phyloP scores from a whole-genome alignment of 495 filamentous ascomycete species.

The Aspergillus carlsbadensis region DNA sequence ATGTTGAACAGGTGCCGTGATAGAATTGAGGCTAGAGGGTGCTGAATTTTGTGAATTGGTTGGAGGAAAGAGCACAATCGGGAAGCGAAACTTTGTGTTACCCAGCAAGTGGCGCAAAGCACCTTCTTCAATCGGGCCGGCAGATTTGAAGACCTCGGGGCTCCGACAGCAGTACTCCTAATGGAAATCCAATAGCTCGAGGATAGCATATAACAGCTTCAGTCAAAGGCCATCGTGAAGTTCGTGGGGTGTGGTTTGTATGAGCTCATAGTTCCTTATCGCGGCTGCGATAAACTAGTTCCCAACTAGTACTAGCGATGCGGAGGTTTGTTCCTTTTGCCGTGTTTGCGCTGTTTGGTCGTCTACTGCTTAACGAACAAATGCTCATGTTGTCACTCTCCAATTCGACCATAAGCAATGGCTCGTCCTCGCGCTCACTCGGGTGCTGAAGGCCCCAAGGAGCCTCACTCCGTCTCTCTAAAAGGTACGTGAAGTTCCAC shows the following conservation, averaged over 20 bases:
- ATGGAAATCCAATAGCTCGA: too few relatives aligned
- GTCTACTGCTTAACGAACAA: conserved; percentile 7
- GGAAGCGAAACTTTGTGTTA: too few relatives aligned
- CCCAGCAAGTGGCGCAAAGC: too few relatives aligned
- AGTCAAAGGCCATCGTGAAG: too few relatives aligned
- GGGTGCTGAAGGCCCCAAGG: conserved; percentile 61
- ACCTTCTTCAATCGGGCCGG: too few relatives aligned
- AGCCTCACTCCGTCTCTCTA: conserved; percentile 80
- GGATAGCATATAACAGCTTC: too few relatives aligned
- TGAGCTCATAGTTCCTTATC: neutral
- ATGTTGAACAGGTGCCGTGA: too few relatives aligned
- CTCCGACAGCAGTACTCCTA: too few relatives aligned
- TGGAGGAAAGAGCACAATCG: too few relatives aligned
- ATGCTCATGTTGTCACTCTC: conserved; percentile 15
- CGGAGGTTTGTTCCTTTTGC: conserved; percentile 28
- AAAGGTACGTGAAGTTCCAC: conserved; percentile 55
- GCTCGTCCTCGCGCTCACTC: conserved; percentile 46
- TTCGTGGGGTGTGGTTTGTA: neutral
- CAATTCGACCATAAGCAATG: conserved; percentile 24
- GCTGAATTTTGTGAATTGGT: too few relatives aligned
- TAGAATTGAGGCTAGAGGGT: too few relatives aligned
- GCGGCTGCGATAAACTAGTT: neutral
- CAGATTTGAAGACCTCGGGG: too few relatives aligned
- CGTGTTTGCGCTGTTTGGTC: conserved; percentile 27
- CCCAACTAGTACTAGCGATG: conserved; percentile 7